A percentile compares a stretch with the other conserved stretches of the same genome.
These are phyloP conservation scores for Goffeauzyma gilvescens DNA, from an alignment of 768 basidiomycete species.

Conservation along the genomic window DNA sequence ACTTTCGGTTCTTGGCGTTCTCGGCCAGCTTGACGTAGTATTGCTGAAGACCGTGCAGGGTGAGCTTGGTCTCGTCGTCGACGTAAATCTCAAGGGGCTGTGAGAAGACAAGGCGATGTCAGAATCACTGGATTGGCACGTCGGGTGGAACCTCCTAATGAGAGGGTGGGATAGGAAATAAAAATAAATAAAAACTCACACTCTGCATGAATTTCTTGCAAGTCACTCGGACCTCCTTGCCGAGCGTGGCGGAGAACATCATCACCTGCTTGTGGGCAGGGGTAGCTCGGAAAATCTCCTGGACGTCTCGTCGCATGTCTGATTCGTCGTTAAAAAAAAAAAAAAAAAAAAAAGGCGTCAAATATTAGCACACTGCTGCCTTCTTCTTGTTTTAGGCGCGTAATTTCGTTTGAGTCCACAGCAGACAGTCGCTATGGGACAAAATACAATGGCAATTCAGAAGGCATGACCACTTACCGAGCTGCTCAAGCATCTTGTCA, in stretches of 20 bases:
- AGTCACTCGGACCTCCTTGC: conserved; percentile 88
- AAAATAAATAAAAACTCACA: conserved; percentile 39
- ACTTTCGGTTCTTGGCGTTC: conserved; percentile 81
- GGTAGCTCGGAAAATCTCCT: conserved; percentile 97
- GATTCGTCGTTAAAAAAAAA: conserved; percentile 35
- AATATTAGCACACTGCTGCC: neutral
- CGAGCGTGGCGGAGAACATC: conserved; percentile 99
- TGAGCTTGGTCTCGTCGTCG: conserved; percentile 96
- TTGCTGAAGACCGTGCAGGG: conserved; percentile 92
- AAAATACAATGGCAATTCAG: conserved; percentile 41
- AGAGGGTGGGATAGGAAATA: neutral
- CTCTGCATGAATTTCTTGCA: conserved; percentile 99
- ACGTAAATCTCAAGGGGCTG: conserved; percentile 99
- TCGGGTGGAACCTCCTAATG: no score
- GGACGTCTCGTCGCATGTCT: conserved; percentile 99
- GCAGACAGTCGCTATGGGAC: conserved; percentile 22
- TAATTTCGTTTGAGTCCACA: neutral
- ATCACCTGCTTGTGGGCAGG: conserved; percentile 99
- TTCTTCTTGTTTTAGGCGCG: neutral
- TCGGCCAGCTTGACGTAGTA: conserved; percentile 97
- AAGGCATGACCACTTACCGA: conserved; percentile 64
- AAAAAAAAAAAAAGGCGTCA: conserved; percentile 42
- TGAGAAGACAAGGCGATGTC: neutral
- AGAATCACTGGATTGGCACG: no score
- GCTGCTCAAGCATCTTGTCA: conserved; percentile 99